Evolutionary conservation across 306 rosid genomes (phyloP).

Genomic region (Cucurbita ficifolia): DNA sequence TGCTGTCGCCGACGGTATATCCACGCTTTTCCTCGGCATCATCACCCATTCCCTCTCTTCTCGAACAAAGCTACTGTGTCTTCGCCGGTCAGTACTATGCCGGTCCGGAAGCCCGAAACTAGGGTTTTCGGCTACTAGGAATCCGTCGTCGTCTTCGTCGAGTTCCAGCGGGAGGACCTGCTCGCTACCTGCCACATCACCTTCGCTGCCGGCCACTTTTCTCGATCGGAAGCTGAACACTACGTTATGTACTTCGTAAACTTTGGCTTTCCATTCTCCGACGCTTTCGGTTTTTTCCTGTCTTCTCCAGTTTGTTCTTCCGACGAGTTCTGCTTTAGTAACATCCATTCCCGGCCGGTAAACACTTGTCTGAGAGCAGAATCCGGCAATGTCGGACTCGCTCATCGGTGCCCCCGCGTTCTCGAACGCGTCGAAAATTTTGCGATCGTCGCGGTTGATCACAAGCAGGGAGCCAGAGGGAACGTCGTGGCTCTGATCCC

Average conservation of each 20-base stretch:
- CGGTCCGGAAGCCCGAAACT: constrained; percentile 31
- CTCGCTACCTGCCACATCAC: constrained; percentile 63
- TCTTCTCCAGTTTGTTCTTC: constrained; percentile 80
- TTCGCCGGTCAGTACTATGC: constrained; percentile 25
- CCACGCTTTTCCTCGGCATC: constrained; percentile 68
- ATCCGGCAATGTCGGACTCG: constrained; percentile 56
- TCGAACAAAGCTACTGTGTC: constrained; percentile 73
- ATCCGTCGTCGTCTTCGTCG: constrained; percentile 90
- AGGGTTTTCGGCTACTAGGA: constrained; percentile 78
- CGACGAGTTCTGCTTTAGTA: constrained; percentile 67
- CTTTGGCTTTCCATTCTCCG: constrained; percentile 80
- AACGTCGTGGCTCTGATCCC: constrained; percentile 33
- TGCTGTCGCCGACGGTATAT: constrained; percentile 22
- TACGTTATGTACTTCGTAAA: constrained; percentile 75
- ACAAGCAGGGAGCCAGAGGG: constrained; percentile 52
- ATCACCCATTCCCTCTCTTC: constrained; percentile 76
- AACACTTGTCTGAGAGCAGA: constrained; percentile 75
- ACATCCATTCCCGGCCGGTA: constrained; percentile 96
- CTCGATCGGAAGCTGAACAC: constrained; percentile 79
- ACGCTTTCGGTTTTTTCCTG: constrained; percentile 83
- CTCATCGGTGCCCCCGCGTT: constrained; percentile 70
- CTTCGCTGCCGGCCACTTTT: constrained; percentile 34
- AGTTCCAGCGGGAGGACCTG: constrained; percentile 71
- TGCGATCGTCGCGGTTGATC: constrained; percentile 58
- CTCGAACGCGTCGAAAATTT: constrained; percentile 76